Base-by-base conservation (phyloP, 306 rosid genomes). In the Hippophae gyantsensis region DNA sequence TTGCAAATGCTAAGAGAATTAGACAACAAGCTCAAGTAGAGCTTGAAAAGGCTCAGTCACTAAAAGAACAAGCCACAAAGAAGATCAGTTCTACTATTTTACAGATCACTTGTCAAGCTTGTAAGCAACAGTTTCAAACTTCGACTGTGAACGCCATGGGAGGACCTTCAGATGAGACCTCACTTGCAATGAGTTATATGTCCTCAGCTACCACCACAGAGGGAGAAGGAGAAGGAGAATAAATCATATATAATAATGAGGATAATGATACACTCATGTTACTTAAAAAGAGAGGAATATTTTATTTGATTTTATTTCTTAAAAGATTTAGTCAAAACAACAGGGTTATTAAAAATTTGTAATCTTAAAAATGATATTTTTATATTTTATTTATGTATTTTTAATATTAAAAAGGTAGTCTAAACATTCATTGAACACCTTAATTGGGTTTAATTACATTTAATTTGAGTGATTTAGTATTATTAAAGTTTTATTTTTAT, bases 21-120 rank as follows among this genome's bases (percentile, higher is more conserved):
- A 77, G 99, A 60, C 86, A 82, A 63, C 88, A 92, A 64, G 97
- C 97, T 5, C 89, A 80, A 54, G 82, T 73, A 3, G 97, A 88
- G 48, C 74, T 92, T 12, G 85, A 75, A 52, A 92, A 79, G 26
- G 95, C 95, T 18, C 82, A 74, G 72, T 69, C 65, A 42, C 73
- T 92, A 71, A 92, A 84, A 74, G 86, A 86, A 57, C 87, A 88
- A 58, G 87, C 99, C 7, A 79, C 62, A 8, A 82, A 78, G 81
- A 85, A 78, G 67, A 75, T 80, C 48, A 86, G 76, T 64, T 82
- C 87, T 18, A 85, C 94, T 25, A 69, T 88, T 14, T 40, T 84
- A 79, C 90, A 92, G 57, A 80, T 88, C 71, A 92, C 99, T 13
- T 92, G 99, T 41, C 95, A 84, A 9, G 74, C 85, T 53, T 92